Percentiles rank a stretch among this genome's conserved stretches.
These are phyloP conservation scores for Melastoma malabathricum DNA, from an alignment of 345 rosid species.

Conservation along the genomic window DNA sequence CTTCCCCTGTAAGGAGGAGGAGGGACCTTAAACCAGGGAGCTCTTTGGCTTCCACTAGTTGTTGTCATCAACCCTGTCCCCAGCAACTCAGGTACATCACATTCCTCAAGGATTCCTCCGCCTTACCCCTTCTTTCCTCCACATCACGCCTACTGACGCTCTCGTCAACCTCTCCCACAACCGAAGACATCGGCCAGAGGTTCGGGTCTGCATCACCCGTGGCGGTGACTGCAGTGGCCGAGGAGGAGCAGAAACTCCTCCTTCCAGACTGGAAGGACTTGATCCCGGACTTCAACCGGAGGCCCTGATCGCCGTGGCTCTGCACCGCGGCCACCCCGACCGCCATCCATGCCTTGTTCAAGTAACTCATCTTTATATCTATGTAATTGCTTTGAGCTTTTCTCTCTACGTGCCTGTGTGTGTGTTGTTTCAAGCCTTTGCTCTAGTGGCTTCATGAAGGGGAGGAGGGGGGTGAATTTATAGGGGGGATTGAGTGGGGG, in stretches of 20 bases:
- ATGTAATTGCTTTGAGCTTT: no score
- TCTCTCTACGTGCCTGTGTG: no score
- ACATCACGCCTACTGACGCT: conserved; percentile 1
- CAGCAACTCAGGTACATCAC: conserved; percentile 91
- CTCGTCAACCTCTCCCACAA: conserved; percentile 25
- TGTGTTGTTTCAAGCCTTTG: no score
- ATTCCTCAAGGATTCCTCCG: conserved; percentile 59
- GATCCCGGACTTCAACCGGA: conserved; percentile 30
- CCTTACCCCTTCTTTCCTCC: conserved; percentile 14
- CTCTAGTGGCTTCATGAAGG: no score
- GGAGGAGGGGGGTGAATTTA: no score
- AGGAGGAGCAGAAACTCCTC: conserved; percentile 18
- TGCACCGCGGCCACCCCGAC: conserved; percentile 57
- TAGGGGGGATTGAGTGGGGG: no score
- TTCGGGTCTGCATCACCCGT: conserved; percentile 20
- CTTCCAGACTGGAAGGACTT: conserved; percentile 34
- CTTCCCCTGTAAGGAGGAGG: no score
- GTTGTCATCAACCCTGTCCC: conserved; percentile 40
- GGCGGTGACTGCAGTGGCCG: no score
- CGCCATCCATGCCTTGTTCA: conserved; percentile 66
- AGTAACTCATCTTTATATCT: conserved; percentile 22
- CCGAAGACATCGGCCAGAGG: conserved; percentile 37
- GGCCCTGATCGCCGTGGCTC: conserved; percentile 51
- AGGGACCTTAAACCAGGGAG: no score
- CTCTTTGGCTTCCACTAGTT: no score